These are phyloP conservation scores for Xylariomycetidae sp. DNA, from an alignment of 2,329 filamentous ascomycete genomes.

Conservation along the genomic window DNA sequence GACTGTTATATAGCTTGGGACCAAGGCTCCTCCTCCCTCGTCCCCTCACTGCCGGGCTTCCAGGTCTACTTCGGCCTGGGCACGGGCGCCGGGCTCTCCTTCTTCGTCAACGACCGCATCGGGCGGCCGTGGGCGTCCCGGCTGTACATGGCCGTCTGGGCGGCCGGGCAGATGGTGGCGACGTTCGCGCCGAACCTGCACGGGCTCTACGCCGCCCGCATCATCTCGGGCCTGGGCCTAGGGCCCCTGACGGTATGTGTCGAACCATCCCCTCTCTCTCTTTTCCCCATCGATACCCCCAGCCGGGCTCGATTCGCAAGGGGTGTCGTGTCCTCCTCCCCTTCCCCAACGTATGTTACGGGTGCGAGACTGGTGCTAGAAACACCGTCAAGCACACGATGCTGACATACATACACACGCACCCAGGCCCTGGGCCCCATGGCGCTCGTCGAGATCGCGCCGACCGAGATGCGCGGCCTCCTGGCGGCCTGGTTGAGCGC, in stretches of 20 bases:
- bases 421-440: neutral
- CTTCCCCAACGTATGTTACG: too few relatives aligned
- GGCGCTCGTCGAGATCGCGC: conserved; percentile 1
- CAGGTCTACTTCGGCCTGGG: conserved; percentile 26
- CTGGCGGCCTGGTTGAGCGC: conserved; percentile 1
- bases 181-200: neutral
- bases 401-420: too few relatives aligned
- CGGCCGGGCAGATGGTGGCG: conserved; percentile 25
- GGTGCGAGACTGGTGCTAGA: too few relatives aligned
- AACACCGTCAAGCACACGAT: too few relatives aligned
- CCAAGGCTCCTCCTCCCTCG: conserved; percentile 24
- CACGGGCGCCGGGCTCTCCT: conserved; percentile 25
- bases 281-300: too few relatives aligned
- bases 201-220: conserved; percentile 1
- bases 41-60: conserved; percentile 30
- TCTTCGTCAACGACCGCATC: conserved; percentile 27
- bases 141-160: conserved; percentile 30
- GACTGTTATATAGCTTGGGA: conserved; percentile 22
- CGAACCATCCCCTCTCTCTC: too few relatives aligned
- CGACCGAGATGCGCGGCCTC: conserved; percentile 1
- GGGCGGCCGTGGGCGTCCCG: conserved; percentile 16
- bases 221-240: conserved; percentile 1
- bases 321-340: too few relatives aligned
- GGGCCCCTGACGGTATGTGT: conserved; percentile 1
- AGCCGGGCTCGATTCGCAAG: too few relatives aligned